Conservation (phyloP, 2,329 filamentous ascomycete genomes). For the Trichoderma semiorbis region DNA sequence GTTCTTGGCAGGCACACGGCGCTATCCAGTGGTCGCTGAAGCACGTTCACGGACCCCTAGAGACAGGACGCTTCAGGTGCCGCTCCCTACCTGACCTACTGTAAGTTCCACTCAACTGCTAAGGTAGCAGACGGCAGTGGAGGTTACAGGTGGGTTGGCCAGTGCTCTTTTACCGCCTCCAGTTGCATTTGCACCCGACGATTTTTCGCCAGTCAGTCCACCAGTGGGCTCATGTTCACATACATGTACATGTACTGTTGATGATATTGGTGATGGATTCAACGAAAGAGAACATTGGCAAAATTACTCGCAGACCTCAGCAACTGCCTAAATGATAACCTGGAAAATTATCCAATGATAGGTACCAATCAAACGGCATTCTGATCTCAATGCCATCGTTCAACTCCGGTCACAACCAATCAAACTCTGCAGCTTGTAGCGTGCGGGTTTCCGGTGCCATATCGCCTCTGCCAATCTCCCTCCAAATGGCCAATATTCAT, state of each 20-base stretch:
- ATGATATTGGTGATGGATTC: background rate
- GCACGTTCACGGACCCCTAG: background rate
- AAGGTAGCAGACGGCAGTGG: background rate
- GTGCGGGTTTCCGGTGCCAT: background rate
- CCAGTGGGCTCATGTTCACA: background rate
- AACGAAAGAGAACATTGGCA: background rate
- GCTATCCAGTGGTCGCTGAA: conserved; percentile 7
- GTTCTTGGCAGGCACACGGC: conserved; percentile 16
- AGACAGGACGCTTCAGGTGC: background rate
- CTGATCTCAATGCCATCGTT: background rate
- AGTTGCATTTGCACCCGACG: background rate
- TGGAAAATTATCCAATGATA: background rate
- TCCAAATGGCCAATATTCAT: conserved; percentile 16
- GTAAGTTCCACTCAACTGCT: background rate
- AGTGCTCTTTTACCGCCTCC: background rate
- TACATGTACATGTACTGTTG: background rate
- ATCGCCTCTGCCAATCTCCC: background rate
- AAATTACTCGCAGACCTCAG: background rate
- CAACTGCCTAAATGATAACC: background rate
- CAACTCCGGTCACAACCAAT: background rate
- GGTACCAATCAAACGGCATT: background rate
- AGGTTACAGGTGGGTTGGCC: background rate
- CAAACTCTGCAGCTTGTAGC: background rate
- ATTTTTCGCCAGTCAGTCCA: background rate
- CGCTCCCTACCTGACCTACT: background rate